These are phyloP conservation scores for Glonium stellatum DNA, from an alignment of 495 filamentous ascomycete genomes.

Conservation along the genomic window DNA sequence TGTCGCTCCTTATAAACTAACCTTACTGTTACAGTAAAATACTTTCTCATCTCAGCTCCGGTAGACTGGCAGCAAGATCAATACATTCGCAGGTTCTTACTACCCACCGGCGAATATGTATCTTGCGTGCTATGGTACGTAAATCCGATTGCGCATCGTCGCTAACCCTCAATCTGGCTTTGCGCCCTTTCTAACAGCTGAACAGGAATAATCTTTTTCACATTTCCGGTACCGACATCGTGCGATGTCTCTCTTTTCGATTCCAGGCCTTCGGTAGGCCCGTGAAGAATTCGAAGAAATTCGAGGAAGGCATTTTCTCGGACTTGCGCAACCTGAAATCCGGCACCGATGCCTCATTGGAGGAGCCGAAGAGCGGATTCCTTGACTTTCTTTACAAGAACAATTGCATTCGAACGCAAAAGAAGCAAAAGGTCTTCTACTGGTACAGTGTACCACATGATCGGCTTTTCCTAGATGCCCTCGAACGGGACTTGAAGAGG, in stretches of 20 bases:
- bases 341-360: constrained; percentile 95
- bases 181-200: no score
- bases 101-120: constrained; percentile 96
- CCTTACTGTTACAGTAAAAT: constrained; percentile 68
- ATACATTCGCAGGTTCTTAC: constrained; percentile 88
- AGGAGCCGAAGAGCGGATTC: constrained; percentile 97
- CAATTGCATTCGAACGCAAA: constrained; percentile 98
- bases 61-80: constrained; percentile 97
- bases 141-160: constrained; percentile 13
- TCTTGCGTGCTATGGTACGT: constrained; percentile 92
- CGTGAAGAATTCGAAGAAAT: constrained; percentile 99
- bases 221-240: constrained; percentile 97
- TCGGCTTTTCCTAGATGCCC: constrained; percentile 90
- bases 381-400: constrained; percentile 99
- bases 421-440: constrained; percentile 99
- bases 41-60: constrained; percentile 96
- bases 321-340: constrained; percentile 97
- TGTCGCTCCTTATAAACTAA: constrained; percentile 18
- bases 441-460: constrained; percentile 99
- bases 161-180: no score
- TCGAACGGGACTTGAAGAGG: constrained; percentile 94
- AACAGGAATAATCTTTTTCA: constrained; percentile 95
- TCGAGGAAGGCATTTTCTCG: constrained; percentile 98
- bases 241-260: constrained; percentile 93
- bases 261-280: constrained; percentile 98